Conservation (phyloP, 495 filamentous ascomycete species). For the Polyplosphaeria fusca region DNA sequence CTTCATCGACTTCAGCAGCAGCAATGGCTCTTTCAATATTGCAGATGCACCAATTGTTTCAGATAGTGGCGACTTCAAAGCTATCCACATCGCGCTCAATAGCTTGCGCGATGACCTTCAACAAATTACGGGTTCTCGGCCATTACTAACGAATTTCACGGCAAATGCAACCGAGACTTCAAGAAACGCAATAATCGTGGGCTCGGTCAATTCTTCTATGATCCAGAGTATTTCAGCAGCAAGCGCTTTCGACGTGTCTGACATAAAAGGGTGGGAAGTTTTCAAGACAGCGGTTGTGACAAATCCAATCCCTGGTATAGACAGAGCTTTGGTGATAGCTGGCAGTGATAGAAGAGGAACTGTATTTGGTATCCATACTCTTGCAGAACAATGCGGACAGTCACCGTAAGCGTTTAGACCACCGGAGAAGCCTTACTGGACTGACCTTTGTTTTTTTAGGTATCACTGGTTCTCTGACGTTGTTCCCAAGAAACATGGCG, state of each 20-base stretch:
- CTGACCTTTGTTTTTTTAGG: neutral
- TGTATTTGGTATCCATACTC: conserved; percentile 21
- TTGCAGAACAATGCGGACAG: conserved; percentile 23
- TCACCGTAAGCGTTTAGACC: conserved; percentile 4
- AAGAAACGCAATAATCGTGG: conserved; percentile 6
- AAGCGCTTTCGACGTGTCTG: conserved; percentile 8
- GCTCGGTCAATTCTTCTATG: conserved; percentile 10
- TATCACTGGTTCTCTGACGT: conserved; percentile 27
- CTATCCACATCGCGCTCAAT: conserved; percentile 8
- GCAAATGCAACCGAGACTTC: neutral
- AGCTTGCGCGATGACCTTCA: conserved; percentile 8
- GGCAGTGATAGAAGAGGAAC: conserved; percentile 24
- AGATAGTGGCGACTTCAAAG: conserved; percentile 5
- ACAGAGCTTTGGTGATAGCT: conserved; percentile 16
- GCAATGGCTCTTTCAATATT: conserved; percentile 9
- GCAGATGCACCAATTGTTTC: conserved; percentile 6
- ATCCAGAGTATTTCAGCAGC: neutral
- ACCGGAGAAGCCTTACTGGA: too few relatives aligned
- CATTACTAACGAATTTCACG: conserved; percentile 7
- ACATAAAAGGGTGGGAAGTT: conserved; percentile 19
- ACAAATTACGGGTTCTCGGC: conserved; percentile 7
- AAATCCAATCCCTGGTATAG: conserved; percentile 8
- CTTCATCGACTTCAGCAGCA: conserved; percentile 3
- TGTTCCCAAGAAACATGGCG: conserved; percentile 9
- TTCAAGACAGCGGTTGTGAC: conserved; percentile 12